Evolutionary conservation across 2,329 filamentous ascomycete genomes (phyloP).

Genomic region (Cytospora leucostoma): DNA sequence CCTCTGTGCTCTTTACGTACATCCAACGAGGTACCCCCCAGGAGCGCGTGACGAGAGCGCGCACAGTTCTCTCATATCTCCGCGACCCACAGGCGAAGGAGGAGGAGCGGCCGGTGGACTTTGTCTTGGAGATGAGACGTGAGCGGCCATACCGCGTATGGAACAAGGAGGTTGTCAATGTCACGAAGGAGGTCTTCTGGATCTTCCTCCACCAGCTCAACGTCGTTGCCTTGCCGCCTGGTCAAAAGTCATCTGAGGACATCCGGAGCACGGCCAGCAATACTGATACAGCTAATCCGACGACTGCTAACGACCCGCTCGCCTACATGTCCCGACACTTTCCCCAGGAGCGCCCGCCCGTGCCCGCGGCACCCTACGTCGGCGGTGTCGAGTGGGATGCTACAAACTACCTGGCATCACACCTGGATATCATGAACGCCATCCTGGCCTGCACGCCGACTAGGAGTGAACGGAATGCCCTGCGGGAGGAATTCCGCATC

Average conservation of each 20-base stretch:
- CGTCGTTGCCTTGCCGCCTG: constrained; percentile 67
- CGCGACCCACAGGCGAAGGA: constrained; percentile 77
- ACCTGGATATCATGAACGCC: constrained; percentile 90
- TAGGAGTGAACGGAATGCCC: constrained; percentile 67
- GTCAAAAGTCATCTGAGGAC: constrained; percentile 35
- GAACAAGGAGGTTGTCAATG: constrained; percentile 88
- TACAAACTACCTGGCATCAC: constrained; percentile 91
- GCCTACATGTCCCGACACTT: constrained; percentile 73
- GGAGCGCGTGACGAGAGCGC: constrained; percentile 69
- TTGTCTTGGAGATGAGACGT: constrained; percentile 86
- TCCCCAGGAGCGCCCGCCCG: constrained; percentile 81
- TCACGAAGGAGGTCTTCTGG: constrained; percentile 99
- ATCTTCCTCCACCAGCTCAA: constrained; percentile 96
- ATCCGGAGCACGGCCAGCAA: constrained; percentile 30
- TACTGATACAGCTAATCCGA: constrained; percentile 8
- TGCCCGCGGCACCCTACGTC: constrained; percentile 92
- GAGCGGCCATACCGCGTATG: constrained; percentile 88
- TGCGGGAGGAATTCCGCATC: constrained; percentile 76
- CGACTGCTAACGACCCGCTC: constrained; percentile 39
- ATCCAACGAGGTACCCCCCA: constrained; percentile 66
- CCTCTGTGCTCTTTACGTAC: constrained; percentile 86
- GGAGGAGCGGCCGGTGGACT: constrained; percentile 74
- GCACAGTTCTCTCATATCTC: constrained; percentile 75
- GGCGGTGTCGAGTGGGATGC: constrained; percentile 99
- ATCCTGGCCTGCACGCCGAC: constrained; percentile 80